Base-by-base conservation (phyloP, 2,329 filamentous ascomycete genomes). In the Colletotrichum orbiculare region DNA sequence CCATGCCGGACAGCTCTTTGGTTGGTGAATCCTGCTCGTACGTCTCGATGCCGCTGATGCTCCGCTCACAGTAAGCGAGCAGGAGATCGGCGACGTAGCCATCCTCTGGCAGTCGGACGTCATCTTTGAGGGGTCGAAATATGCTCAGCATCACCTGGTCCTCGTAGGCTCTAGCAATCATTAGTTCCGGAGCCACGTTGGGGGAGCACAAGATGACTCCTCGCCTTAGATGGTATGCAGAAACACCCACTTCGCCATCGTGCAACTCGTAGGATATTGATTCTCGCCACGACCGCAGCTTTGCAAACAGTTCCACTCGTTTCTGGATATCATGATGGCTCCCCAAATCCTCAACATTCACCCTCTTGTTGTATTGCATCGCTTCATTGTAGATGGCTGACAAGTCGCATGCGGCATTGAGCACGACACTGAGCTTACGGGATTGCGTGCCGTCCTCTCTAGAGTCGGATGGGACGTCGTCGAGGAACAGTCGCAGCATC, bases 21-120 rank as follows among this genome's bases (percentile, higher is more conserved):
- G 43, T 11, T n/a, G 49, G 15, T 3, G 37, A 9, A 2, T 13
- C 25, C 2, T 25, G 42, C 13, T 49, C 49, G 25, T 57, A n/a
- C 15, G 25, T 41, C 25, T 57, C 46, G 17, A 54, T 45, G 38
- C 49, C 46, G n/a, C 11, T 33, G 8, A 55, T 41, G 38, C 34
- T 54, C 8, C 34, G 66, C 68, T 71, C 58, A 69, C 72, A 52
- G 17, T 52, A 52, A n/a, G 47, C 46, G 6, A 52, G 9, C 12
- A 47, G 34, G 9, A 46, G 17, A 11, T 57, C 53, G 34, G 4
- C 39, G 11, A 55, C 53, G 8, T n/a, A 39, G 6, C 35, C 39
- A 34, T 62, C 46, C 8, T 37, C 15, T 1, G 52, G 58, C 1
- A 61, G n/a, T 4, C n/a, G 37, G 3, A 37, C 8, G 6, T 47